Conservation (phyloP, 345 rosid genomes). For the Eucalyptus sp. region DNA sequence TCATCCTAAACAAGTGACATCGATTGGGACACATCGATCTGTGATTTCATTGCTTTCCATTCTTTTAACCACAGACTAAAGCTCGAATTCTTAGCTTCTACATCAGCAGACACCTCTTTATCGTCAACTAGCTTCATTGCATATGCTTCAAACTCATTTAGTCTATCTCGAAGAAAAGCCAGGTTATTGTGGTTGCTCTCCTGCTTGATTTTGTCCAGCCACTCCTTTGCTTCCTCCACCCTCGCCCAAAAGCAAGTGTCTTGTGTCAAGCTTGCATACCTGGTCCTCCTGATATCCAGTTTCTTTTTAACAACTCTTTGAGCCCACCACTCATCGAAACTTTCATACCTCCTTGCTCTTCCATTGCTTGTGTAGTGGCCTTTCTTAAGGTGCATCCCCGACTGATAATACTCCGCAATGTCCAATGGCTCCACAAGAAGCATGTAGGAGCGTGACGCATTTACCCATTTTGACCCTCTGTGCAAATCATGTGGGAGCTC, state of each 20-base stretch:
- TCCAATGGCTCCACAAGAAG: slow-evolving; percentile 87
- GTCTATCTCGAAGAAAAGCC: slow-evolving; percentile 9
- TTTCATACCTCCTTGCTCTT: slow-evolving; percentile 58
- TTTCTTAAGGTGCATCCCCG: not conserved
- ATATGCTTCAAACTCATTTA: slow-evolving; percentile 15
- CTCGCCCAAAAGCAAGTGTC: slow-evolving; percentile 86
- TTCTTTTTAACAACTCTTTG: not conserved
- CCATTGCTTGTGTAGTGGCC: slow-evolving; percentile 47
- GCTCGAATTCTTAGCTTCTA: slow-evolving; percentile 47
- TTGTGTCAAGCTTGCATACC: slow-evolving; percentile 52
- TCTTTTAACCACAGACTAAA: slow-evolving; percentile 45
- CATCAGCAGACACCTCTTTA: not conserved
- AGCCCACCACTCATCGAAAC: slow-evolving; percentile 60
- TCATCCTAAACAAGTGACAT: not conserved
- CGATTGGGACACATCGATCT: not conserved
- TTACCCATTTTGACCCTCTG: slow-evolving; percentile 43
- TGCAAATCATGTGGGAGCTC: slow-evolving; percentile 66
- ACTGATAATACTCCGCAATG: slow-evolving; percentile 54
- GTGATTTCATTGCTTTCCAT: slow-evolving; percentile 7
- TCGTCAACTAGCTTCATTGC: not conserved
- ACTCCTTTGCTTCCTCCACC: slow-evolving; percentile 71
- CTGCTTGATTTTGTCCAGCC: slow-evolving; percentile 25
- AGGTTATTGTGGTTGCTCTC: slow-evolving; percentile 12
- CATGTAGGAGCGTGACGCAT: slow-evolving; percentile 50
- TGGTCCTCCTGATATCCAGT: slow-evolving; percentile 25